Percentiles rank a stretch among this genome's conserved stretches.
Evolutionary conservation across 169 alveolate species (phyloP).

Genomic region (Plasmodium relictum): DNA sequence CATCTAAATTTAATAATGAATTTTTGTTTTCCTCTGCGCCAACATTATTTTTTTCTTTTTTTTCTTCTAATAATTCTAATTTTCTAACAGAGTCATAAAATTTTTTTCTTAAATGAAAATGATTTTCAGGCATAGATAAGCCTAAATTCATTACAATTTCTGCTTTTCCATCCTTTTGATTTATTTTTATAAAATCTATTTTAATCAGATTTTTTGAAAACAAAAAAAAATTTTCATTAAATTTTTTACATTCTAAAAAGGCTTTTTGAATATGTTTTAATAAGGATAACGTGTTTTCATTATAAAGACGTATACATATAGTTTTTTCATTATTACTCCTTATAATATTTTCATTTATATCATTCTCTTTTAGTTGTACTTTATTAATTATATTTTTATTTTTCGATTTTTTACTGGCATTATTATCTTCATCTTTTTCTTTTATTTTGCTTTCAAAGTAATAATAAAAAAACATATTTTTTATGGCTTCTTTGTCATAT

Average conservation of each 20-base stretch:
- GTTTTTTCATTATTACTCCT: slow-evolving; percentile 14
- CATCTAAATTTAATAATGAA: not conserved
- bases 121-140: slow-evolving; percentile 59
- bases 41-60: not conserved
- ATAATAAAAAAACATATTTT: slow-evolving; percentile 22
- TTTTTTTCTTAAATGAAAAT: slow-evolving; percentile 51
- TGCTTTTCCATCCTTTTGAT: slow-evolving; percentile 42
- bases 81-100: slow-evolving; percentile 20
- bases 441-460: slow-evolving; percentile 20
- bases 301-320: slow-evolving; percentile 60
- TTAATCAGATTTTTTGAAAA: slow-evolving; percentile 60
- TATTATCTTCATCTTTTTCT: not conserved
- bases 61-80: not conserved
- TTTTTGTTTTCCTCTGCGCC: not conserved
- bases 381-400: slow-evolving; percentile 1
- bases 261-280: slow-evolving; percentile 48
- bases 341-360: slow-evolving; percentile 12
- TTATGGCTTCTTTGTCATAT: slow-evolving; percentile 33
- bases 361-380: not conserved
- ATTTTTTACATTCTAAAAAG: slow-evolving; percentile 74
- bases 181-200: slow-evolving; percentile 68
- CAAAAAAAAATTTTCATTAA: slow-evolving; percentile 63
- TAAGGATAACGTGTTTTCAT: slow-evolving; percentile 2
- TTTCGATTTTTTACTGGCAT: not conserved
- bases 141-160: slow-evolving; percentile 46